These are phyloP conservation scores for Alectoria sarmentosa DNA, from an alignment of 495 filamentous ascomycete species.

Conservation along the genomic window DNA sequence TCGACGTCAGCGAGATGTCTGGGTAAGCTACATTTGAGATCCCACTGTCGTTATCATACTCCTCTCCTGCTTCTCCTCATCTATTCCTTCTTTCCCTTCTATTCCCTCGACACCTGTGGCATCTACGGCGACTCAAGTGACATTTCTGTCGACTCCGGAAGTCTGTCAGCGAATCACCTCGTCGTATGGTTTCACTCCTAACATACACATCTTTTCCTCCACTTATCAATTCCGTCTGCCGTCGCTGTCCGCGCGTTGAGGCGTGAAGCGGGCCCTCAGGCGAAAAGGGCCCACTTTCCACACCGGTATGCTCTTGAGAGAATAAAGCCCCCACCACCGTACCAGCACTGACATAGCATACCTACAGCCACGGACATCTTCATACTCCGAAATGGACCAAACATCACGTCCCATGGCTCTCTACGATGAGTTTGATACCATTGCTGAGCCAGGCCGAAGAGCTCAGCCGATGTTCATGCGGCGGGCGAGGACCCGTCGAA, in stretches of 20 bases:
- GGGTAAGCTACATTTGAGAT: too few relatives aligned
- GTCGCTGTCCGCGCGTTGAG: neutral
- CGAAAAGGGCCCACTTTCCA: neutral
- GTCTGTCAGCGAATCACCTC: slow-evolving; percentile 1
- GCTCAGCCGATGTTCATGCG: slow-evolving; percentile 26
- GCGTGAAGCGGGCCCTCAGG: neutral
- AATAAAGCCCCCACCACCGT: neutral
- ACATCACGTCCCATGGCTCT: slow-evolving; percentile 15
- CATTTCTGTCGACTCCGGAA: slow-evolving; percentile 4
- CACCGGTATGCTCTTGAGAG: neutral
- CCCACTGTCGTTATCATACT: slow-evolving; percentile 16
- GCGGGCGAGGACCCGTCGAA: slow-evolving; percentile 24
- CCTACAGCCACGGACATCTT: neutral
- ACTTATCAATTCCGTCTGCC: neutral
- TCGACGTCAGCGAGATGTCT: neutral
- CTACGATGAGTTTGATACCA: slow-evolving; percentile 24
- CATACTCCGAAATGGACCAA: slow-evolving; percentile 1
- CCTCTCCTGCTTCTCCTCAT: neutral
- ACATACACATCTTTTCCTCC: neutral
- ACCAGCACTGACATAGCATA: neutral
- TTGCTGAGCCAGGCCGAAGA: slow-evolving; percentile 22
- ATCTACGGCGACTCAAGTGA: slow-evolving; percentile 9
- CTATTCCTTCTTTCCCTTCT: neutral
- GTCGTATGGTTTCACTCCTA: neutral
- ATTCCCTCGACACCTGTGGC: neutral